Percentiles rank a stretch among this genome's conserved stretches.
These are phyloP conservation scores for Novymonas esmeraldas DNA, from an alignment of 208 protist species.

Conservation along the genomic window DNA sequence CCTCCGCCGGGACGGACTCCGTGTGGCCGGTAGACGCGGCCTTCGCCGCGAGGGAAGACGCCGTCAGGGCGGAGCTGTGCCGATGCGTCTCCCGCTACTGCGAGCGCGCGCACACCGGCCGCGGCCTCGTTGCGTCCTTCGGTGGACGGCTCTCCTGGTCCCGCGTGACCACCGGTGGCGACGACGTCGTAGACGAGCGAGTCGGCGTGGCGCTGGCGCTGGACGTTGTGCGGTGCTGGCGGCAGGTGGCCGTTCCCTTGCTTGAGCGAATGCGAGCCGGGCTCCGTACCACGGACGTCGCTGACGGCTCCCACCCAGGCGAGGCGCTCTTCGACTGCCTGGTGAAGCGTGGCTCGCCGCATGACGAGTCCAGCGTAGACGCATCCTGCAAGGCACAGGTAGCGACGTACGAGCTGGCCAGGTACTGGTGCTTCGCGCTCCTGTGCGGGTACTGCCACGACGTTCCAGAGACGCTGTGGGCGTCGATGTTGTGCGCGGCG, in stretches of 20 bases:
- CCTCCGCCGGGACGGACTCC: neutral
- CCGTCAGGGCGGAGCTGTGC: slow-evolving; percentile 39
- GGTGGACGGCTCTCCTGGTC: slow-evolving; percentile 14
- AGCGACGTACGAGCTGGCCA: neutral
- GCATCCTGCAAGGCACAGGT: neutral
- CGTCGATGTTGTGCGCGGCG: slow-evolving; percentile 20
- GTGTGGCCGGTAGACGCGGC: slow-evolving; percentile 12
- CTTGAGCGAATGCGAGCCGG: neutral
- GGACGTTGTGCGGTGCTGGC: slow-evolving; percentile 23
- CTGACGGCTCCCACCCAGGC: neutral
- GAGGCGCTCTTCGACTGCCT: slow-evolving; percentile 9
- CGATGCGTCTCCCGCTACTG: slow-evolving; percentile 27
- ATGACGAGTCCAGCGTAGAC: neutral
- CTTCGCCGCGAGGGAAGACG: slow-evolving; percentile 22
- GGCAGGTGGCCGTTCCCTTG: slow-evolving; percentile 13
- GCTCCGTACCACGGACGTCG: neutral
- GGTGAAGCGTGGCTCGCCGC: neutral
- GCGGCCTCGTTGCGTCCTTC: slow-evolving; percentile 11
- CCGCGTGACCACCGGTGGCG: slow-evolving; percentile 1
- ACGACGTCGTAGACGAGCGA: slow-evolving; percentile 17
- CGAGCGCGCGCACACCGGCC: slow-evolving; percentile 10
- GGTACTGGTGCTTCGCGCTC: slow-evolving; percentile 28
- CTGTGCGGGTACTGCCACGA: slow-evolving; percentile 30
- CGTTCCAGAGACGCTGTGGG: slow-evolving; percentile 16
- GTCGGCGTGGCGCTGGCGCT: slow-evolving; percentile 23